Evolutionary conservation across 306 rosid genomes (phyloP), one percentile per base, ranked within the genome.

Genomic region (Cucurbita moschata): DNA sequence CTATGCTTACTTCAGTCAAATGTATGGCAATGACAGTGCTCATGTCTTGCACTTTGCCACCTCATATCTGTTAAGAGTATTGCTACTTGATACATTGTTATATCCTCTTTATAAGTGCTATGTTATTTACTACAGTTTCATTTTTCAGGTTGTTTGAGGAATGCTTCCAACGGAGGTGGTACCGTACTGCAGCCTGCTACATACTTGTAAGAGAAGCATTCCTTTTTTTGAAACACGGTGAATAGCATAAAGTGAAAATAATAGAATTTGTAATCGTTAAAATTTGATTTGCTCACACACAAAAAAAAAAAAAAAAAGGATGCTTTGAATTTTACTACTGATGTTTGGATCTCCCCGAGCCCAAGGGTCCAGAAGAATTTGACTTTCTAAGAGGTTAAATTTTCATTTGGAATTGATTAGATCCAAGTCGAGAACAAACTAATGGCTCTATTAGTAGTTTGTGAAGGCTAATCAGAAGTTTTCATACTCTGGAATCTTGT

Each of bases 121-220:
- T 52, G 62, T 13, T 70, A 52, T 52, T 44, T 55, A 44, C 11
- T 73, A 26, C 50, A 58, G 16, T 63, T 50, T 14, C 67, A 62
- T 54, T 66, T 78, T 80, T 62, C 82, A 94, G 99, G 86, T 82
- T 94, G 86, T 94, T 94, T 77, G 99, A 94, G 87, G 99, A 94
- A 82, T 94, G 99, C 86, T 90, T 94, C 85, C 97, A 94, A 79
- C 89, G 88, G 52, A 91, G 99, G 87, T 94, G 99, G 97, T 94
- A 87, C 74, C 89, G 97, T 35, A 90, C 99, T 77, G 99, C 91
- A 67, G 99, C 99, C 76, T 91, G 99, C 78, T 94, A 89, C 83
- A 94, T 94, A 85, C 97, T 94, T 49, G 97, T 91, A 87, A 94
- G 92, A 77, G 73, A 55, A 68, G 76, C 50, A 55, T 43, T 4